These are phyloP conservation scores for Hortaea werneckii DNA, from an alignment of 2,329 filamentous ascomycete species.

Conservation along the genomic window DNA sequence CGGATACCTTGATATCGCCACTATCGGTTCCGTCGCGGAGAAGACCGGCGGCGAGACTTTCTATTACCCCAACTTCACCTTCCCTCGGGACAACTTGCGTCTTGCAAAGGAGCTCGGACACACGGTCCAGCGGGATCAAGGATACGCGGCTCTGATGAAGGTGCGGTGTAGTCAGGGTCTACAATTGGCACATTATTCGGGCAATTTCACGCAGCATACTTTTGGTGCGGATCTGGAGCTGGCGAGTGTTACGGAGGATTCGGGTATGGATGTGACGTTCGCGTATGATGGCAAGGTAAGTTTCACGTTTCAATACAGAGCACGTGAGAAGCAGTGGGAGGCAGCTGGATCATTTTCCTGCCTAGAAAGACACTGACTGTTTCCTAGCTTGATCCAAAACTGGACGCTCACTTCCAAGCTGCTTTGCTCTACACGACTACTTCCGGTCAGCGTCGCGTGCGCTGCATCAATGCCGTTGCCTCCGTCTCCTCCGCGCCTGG, in stretches of 20 bases:
- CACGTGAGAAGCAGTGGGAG: too few species aligned
- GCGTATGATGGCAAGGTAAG: constrained; percentile 75
- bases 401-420: constrained; percentile 95
- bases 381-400: constrained; percentile 66
- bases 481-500: constrained; percentile 78
- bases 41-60: constrained; percentile 91
- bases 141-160: constrained; percentile 95
- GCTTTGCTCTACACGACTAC: constrained; percentile 91
- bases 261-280: constrained; percentile 84
- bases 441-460: constrained; percentile 75
- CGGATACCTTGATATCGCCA: constrained; percentile 85
- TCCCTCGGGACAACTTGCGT: constrained; percentile 73
- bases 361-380: too few species aligned
- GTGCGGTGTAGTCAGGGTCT: constrained; percentile 94
- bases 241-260: constrained; percentile 84
- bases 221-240: constrained; percentile 93
- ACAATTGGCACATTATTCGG: constrained; percentile 87
- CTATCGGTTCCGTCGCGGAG: constrained; percentile 76
- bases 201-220: constrained; percentile 91
- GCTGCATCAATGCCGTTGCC: constrained; percentile 88
- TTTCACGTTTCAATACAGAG: constrained; percentile 7
- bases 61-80: constrained; percentile 94
- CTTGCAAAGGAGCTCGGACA: constrained; percentile 78
- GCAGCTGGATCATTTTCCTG: too few species aligned
- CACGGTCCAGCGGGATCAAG: constrained; percentile 77